These are phyloP conservation scores for Geosmithia putterillii DNA, from an alignment of 2,329 filamentous ascomycete genomes.

Conservation along the genomic window DNA sequence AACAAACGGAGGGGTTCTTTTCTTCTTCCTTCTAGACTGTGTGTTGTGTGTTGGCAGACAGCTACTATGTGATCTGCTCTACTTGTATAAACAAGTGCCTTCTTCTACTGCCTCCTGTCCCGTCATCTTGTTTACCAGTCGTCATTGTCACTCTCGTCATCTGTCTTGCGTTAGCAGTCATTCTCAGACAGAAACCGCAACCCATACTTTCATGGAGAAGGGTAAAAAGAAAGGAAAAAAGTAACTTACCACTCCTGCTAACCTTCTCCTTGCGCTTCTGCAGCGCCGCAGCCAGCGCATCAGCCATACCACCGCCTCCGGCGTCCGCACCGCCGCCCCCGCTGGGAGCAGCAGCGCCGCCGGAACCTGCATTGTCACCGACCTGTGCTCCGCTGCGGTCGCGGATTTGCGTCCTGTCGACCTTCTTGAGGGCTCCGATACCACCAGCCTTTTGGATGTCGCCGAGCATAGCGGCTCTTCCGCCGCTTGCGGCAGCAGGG, in stretches of 20 bases:
- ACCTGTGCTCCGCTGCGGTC: conserved; percentile 58
- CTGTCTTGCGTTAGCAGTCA: conserved; percentile 25
- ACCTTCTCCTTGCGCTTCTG: conserved; percentile 87
- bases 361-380: conserved; percentile 35
- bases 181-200: no score
- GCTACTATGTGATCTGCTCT: no score
- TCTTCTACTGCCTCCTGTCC: no score
- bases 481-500: conserved; percentile 24
- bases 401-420: conserved; percentile 55
- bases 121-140: conserved; percentile 42
- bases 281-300: conserved; percentile 66
- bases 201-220: no score
- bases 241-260: conserved; percentile 76
- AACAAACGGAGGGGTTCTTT: no score
- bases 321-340: conserved; percentile 19
- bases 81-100: no score
- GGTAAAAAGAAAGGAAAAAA: neutral
- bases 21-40: no score
- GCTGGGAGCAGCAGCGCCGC: conserved; percentile 32
- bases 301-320: conserved; percentile 61
- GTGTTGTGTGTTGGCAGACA: no score
- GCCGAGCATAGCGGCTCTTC: conserved; percentile 50
- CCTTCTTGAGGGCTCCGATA: conserved; percentile 61
- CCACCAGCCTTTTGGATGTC: conserved; percentile 62
- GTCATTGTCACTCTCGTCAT: conserved; percentile 67